Percentiles rank a stretch among this genome's conserved stretches.
These are phyloP conservation scores for Penicillium canescens DNA, from an alignment of 495 filamentous ascomycete species.

Conservation along the genomic window DNA sequence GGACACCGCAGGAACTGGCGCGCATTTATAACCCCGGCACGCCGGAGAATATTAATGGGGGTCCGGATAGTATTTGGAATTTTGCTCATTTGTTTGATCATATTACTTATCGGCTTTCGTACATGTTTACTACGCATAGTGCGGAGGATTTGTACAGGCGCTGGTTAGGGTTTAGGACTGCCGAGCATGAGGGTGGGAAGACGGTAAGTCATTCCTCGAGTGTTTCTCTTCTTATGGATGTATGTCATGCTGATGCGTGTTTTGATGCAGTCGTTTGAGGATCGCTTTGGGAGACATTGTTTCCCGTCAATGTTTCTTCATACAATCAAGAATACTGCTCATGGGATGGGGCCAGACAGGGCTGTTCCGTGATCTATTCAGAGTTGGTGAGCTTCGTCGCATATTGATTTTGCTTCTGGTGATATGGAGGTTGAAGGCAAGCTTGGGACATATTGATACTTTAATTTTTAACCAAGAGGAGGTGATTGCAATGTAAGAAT, in stretches of 20 bases:
- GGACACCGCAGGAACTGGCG: slow-evolving; percentile 23
- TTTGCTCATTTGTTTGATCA: slow-evolving; percentile 23
- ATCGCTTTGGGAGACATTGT: slow-evolving; percentile 25
- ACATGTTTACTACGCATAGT: slow-evolving; percentile 30
- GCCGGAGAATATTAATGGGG: slow-evolving; percentile 28
- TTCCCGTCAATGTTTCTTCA: slow-evolving; percentile 30
- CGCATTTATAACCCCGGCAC: slow-evolving; percentile 23
- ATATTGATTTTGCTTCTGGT: too few relatives aligned
- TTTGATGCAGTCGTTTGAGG: slow-evolving; percentile 9
- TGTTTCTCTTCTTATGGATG: not conserved
- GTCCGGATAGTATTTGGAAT: slow-evolving; percentile 24
- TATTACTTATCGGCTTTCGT: slow-evolving; percentile 29
- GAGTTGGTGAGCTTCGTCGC: too few relatives aligned
- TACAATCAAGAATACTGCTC: slow-evolving; percentile 22
- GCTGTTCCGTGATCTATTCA: slow-evolving; percentile 15
- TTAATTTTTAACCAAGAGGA: too few relatives aligned
- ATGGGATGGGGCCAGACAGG: slow-evolving; percentile 15
- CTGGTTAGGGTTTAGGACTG: slow-evolving; percentile 25
- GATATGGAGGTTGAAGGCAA: too few relatives aligned
- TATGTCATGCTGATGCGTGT: not conserved
- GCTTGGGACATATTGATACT: too few relatives aligned
- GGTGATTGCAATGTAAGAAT: too few relatives aligned
- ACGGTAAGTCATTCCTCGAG: slow-evolving; percentile 6
- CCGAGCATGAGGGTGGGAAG: slow-evolving; percentile 23
- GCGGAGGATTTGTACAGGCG: slow-evolving; percentile 26